A percentile compares a stretch with the other conserved stretches of the same genome.
phyloP scores from a whole-genome alignment of 2,329 filamentous ascomycete genomes.

The Atkinsonella texensis region DNA sequence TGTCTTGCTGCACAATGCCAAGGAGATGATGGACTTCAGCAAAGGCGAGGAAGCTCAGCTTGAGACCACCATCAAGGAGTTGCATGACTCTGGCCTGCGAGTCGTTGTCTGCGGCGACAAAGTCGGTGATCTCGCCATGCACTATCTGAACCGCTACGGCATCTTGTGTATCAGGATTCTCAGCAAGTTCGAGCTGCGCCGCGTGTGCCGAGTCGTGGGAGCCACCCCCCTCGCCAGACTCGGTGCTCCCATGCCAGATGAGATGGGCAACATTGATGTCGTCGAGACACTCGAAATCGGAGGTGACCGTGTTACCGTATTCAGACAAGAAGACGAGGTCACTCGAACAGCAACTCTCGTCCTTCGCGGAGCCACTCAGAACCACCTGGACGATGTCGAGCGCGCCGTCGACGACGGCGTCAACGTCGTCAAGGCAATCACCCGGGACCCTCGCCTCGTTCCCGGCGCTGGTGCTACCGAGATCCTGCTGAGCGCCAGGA shows the following conservation, averaged over 20 bases:
- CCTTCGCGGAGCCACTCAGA: constrained; percentile 89
- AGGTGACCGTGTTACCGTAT: constrained; percentile 94
- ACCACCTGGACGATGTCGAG: constrained; percentile 95
- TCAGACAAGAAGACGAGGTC: constrained; percentile 87
- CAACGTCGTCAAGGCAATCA: constrained; percentile 97
- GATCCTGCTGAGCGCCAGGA: constrained; percentile 83
- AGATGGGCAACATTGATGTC: constrained; percentile 90
- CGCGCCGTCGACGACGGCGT: constrained; percentile 95
- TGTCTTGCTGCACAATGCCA: constrained; percentile 87
- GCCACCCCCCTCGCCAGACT: constrained; percentile 92
- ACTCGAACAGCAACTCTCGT: constrained; percentile 92
- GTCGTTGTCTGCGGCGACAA: constrained; percentile 87
- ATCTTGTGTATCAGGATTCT: constrained; percentile 95
- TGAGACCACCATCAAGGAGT: constrained; percentile 84
- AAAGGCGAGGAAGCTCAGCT: constrained; percentile 92
- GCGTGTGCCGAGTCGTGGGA: constrained; percentile 90
- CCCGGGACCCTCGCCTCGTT: constrained; percentile 79
- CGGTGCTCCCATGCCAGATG: constrained; percentile 98
- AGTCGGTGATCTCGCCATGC: constrained; percentile 90
- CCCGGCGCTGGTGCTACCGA: constrained; percentile 92
- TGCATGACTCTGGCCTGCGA: constrained; percentile 84
- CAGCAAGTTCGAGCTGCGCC: constrained; percentile 93
- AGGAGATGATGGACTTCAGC: constrained; percentile 98
- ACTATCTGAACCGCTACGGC: constrained; percentile 95
- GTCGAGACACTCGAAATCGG: constrained; percentile 98